Conservation (phyloP, 768 basidiomycete species). For the Xerocomus brunneocitrinus region DNA sequence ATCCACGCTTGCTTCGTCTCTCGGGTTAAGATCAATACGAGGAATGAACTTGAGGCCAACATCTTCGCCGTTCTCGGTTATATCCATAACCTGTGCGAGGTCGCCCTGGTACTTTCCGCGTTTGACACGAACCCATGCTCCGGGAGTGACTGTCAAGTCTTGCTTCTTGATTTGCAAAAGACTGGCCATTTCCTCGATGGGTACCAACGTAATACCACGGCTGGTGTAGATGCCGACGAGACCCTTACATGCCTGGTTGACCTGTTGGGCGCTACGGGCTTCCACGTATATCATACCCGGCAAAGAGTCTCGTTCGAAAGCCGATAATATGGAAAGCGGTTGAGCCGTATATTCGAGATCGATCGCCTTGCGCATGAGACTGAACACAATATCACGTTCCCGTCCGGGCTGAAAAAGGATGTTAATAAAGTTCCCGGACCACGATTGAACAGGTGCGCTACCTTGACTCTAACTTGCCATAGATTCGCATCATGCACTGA, state of each 20-base stretch:
- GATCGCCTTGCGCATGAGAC: slow-evolving; percentile 90
- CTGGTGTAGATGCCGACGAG: slow-evolving; percentile 89
- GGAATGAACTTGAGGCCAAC: slow-evolving; percentile 92
- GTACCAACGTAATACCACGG: slow-evolving; percentile 79
- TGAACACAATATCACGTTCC: slow-evolving; percentile 90
- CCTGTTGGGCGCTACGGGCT: slow-evolving; percentile 82
- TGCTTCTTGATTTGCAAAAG: slow-evolving; percentile 94
- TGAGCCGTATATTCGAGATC: slow-evolving; percentile 73
- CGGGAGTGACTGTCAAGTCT: slow-evolving; percentile 75
- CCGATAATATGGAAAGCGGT: slow-evolving; percentile 85
- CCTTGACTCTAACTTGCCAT: slow-evolving; percentile 95
- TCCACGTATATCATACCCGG: slow-evolving; percentile 97
- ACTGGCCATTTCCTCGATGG: slow-evolving; percentile 97
- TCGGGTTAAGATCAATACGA: slow-evolving; percentile 94
- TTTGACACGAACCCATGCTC: slow-evolving; percentile 93
- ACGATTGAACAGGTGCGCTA: slow-evolving; percentile 28
- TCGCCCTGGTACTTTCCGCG: slow-evolving; percentile 94
- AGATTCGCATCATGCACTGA: slow-evolving; percentile 92
- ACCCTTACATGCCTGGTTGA: slow-evolving; percentile 79
- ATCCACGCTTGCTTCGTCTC: slow-evolving; percentile 65
- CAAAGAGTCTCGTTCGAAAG: slow-evolving; percentile 93
- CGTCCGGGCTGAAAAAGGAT: slow-evolving; percentile 62
- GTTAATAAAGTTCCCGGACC: background rate
- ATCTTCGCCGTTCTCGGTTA: slow-evolving; percentile 90
- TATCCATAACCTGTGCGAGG: slow-evolving; percentile 91